Percentiles rank a stretch among this genome's conserved stretches.
These are phyloP conservation scores for Lizanozyma gosingica DNA, from an alignment of 1,139 yeast species.

Conservation along the genomic window DNA sequence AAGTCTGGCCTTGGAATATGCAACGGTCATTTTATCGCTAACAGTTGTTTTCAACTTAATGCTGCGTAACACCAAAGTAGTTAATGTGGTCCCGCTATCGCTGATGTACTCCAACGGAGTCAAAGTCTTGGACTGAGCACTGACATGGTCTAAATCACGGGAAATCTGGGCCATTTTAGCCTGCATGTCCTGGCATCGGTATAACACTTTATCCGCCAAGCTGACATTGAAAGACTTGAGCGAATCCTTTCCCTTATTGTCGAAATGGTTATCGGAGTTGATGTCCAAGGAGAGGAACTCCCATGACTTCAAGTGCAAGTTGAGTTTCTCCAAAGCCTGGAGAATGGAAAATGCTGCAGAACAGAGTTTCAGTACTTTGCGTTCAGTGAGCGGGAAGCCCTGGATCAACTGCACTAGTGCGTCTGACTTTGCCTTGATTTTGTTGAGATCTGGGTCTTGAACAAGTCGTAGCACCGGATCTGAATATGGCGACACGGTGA, in stretches of 20 bases:
- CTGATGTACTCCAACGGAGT: conserved; percentile 41
- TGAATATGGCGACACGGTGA: conserved; percentile 17
- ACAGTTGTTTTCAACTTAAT: conserved; percentile 41
- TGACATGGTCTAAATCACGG: conserved; percentile 37
- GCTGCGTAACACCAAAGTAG: conserved; percentile 40
- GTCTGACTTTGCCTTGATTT: conserved; percentile 32
- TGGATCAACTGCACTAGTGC: conserved; percentile 34
- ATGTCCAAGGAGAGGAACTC: conserved; percentile 48
- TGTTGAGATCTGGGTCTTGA: conserved; percentile 42
- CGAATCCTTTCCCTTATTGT: conserved; percentile 8
- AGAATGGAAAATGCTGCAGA: conserved; percentile 38
- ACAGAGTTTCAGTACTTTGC: conserved; percentile 43
- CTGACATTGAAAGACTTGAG: conserved; percentile 37
- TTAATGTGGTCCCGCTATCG: conserved; percentile 50
- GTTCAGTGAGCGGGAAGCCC: conserved; percentile 34
- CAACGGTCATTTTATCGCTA: conserved; percentile 42
- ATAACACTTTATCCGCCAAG: conserved; percentile 40
- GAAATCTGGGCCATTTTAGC: conserved; percentile 31
- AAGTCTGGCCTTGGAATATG: conserved; percentile 48
- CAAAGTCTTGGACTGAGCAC: conserved; percentile 31
- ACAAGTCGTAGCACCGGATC: conserved; percentile 43
- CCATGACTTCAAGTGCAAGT: conserved; percentile 43
- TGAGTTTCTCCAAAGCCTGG: conserved; percentile 42
- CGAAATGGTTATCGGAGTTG: conserved; percentile 35
- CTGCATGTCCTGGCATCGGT: conserved; percentile 41